Percentiles rank a stretch among this genome's conserved stretches.
phyloP scores from a whole-genome alignment of 345 rosid genomes.

The Eucalyptus pauciflora region DNA sequence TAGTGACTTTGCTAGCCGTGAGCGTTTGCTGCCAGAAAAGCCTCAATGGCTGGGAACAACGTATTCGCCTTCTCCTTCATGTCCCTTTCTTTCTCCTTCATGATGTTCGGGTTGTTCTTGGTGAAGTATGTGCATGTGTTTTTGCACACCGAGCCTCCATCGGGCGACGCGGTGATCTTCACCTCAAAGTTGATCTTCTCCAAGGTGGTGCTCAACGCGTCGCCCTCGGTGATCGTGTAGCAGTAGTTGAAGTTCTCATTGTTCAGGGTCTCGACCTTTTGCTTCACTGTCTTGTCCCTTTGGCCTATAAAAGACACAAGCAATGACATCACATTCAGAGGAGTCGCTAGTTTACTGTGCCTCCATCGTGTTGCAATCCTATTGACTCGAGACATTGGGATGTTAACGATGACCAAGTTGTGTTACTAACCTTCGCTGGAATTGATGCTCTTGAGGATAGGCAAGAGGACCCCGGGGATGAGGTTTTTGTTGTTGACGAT shows the following conservation, averaged over 20 bases:
- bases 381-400: too few relatives aligned
- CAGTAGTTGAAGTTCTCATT: background rate
- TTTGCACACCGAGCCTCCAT: conserved; percentile 2
- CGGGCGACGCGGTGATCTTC: background rate
- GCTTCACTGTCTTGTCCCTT: conserved; percentile 7
- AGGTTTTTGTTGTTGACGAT: too few relatives aligned
- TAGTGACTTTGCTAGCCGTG: too few relatives aligned
- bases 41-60: conserved; percentile 14
- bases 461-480: too few relatives aligned
- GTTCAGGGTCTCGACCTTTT: conserved; percentile 13
- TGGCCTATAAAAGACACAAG: background rate
- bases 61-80: background rate
- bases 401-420: too few relatives aligned
- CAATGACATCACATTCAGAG: too few relatives aligned
- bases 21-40: conserved; percentile 2
- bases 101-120: background rate
- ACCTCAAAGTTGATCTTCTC: conserved; percentile 8
- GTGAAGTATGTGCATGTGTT: conserved; percentile 1
- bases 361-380: too few relatives aligned
- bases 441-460: too few relatives aligned
- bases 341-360: too few relatives aligned
- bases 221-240: conserved; percentile 12
- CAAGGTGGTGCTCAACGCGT: background rate
- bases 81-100: background rate
- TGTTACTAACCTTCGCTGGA: too few relatives aligned